phyloP scores from a whole-genome alignment of 2,329 filamentous ascomycete genomes.

The Blastomyces parvus region DNA sequence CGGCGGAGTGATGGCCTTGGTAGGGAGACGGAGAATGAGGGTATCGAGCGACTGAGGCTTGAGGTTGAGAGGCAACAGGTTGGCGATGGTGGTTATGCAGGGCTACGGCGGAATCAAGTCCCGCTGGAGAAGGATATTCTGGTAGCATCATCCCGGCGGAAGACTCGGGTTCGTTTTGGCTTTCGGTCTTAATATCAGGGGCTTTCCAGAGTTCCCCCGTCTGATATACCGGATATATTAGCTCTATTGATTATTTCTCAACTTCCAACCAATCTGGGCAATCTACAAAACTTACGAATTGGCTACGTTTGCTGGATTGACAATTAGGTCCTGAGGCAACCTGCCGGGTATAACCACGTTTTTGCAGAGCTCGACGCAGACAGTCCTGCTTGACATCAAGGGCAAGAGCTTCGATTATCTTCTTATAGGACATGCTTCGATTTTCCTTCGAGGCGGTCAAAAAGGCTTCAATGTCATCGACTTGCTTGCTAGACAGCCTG shows the following conservation, averaged over 20 bases:
- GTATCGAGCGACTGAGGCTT: not conserved
- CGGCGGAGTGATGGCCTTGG: not conserved
- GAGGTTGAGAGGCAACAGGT: not conserved
- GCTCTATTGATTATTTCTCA: not conserved
- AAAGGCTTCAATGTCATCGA: conserved; percentile 6
- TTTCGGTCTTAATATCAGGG: not conserved
- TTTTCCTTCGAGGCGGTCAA: conserved; percentile 3
- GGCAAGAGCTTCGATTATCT: conserved; percentile 5
- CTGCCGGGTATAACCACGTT: conserved; percentile 2
- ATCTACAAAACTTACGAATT: conserved; percentile 1
- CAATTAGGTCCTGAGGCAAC: not conserved
- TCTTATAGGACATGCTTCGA: conserved; percentile 1
- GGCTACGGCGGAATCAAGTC: not conserved
- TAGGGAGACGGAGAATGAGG: not conserved
- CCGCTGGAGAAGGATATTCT: not conserved
- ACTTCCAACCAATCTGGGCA: not conserved
- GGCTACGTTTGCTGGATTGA: not conserved
- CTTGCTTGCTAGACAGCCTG: conserved; percentile 4
- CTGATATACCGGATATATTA: not conserved
- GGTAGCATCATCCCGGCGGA: not conserved
- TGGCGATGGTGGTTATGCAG: conserved; percentile 3
- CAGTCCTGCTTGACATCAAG: conserved; percentile 7
- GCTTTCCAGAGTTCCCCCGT: not conserved
- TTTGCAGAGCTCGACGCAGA: conserved; percentile 1
- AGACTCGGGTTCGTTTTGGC: not conserved